Evolutionary conservation across 768 basidiomycete genomes (phyloP).

Genomic region (Suillus brevipes): DNA sequence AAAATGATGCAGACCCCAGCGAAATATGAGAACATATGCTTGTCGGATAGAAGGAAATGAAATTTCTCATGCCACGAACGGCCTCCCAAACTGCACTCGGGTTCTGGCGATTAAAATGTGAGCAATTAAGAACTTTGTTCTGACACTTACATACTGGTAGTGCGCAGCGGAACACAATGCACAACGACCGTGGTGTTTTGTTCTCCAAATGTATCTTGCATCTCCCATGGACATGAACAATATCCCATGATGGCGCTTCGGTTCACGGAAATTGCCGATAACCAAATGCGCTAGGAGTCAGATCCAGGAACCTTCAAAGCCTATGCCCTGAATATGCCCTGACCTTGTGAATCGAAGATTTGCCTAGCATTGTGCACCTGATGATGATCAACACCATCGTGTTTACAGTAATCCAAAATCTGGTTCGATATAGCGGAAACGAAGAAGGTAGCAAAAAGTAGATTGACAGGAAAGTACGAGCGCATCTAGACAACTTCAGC

Average conservation of each 20-base stretch:
- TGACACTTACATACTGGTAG: conserved; percentile 12
- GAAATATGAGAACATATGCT: not conserved
- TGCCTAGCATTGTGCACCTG: conserved; percentile 2
- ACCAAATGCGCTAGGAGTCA: conserved; percentile 4
- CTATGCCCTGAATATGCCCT: conserved; percentile 8
- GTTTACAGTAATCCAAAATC: conserved; percentile 15
- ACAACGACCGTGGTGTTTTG: conserved; percentile 14
- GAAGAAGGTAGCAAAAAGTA: conserved; percentile 18
- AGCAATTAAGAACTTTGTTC: conserved; percentile 6
- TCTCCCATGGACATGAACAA: conserved; percentile 17
- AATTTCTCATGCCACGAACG: conserved; percentile 24
- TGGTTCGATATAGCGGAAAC: conserved; percentile 7
- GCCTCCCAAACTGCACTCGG: conserved; percentile 9
- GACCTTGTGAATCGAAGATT: conserved; percentile 14
- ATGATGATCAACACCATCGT: conserved; percentile 5
- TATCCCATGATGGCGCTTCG: conserved; percentile 11
- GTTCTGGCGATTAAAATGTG: conserved; percentile 6
- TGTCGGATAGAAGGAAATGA: conserved; percentile 5
- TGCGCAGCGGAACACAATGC: conserved; percentile 19
- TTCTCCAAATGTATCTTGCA: conserved; percentile 17
- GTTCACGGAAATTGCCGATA: conserved; percentile 10
- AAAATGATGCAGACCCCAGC: not conserved
- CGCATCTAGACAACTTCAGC: conserved; percentile 25
- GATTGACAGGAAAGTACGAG: conserved; percentile 14
- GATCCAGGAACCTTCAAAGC: conserved; percentile 1